Conservation (phyloP, 768 basidiomycete species). For the Tricholoma hemisulphureum region DNA sequence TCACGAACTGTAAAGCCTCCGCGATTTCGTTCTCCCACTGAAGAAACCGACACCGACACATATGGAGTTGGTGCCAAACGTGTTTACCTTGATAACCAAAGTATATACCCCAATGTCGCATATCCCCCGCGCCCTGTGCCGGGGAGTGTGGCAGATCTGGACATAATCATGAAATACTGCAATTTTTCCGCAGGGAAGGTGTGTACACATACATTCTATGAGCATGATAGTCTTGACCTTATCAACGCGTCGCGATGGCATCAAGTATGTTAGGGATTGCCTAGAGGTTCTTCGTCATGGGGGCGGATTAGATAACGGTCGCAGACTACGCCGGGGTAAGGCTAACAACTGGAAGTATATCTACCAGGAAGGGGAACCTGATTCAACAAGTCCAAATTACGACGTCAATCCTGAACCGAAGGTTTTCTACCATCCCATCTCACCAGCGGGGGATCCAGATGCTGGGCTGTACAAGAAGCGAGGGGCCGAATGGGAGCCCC, state of each 20-base stretch:
- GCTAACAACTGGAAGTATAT: slow-evolving; percentile 81
- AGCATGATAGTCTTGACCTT: slow-evolving; percentile 4
- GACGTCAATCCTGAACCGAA: slow-evolving; percentile 18
- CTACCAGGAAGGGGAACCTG: slow-evolving; percentile 55
- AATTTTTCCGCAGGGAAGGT: slow-evolving; percentile 77
- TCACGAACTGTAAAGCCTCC: slow-evolving; percentile 45
- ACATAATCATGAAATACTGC: slow-evolving; percentile 82
- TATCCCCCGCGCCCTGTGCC: slow-evolving; percentile 84
- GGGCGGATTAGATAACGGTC: slow-evolving; percentile 77
- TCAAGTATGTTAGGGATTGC: slow-evolving; percentile 92
- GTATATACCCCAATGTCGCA: slow-evolving; percentile 56
- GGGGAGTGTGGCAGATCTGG: slow-evolving; percentile 85
- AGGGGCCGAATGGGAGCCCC: slow-evolving; percentile 56
- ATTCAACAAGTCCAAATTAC: slow-evolving; percentile 25
- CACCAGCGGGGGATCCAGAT: slow-evolving; percentile 44
- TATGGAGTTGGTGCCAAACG: slow-evolving; percentile 73
- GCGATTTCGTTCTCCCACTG: slow-evolving; percentile 46
- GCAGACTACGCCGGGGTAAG: slow-evolving; percentile 68
- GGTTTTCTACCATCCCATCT: slow-evolving; percentile 22
- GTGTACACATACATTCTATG: slow-evolving; percentile 6
- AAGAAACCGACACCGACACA: slow-evolving; percentile 45
- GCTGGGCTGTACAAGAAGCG: slow-evolving; percentile 57
- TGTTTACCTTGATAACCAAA: slow-evolving; percentile 68
- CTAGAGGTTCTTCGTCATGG: slow-evolving; percentile 86
- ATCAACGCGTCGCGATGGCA: not conserved